A percentile compares a stretch with the other conserved stretches of the same genome.
These are phyloP conservation scores for Coemansia sp. DNA, from an alignment of 192 early-diverging fungal genomes.

Conservation along the genomic window DNA sequence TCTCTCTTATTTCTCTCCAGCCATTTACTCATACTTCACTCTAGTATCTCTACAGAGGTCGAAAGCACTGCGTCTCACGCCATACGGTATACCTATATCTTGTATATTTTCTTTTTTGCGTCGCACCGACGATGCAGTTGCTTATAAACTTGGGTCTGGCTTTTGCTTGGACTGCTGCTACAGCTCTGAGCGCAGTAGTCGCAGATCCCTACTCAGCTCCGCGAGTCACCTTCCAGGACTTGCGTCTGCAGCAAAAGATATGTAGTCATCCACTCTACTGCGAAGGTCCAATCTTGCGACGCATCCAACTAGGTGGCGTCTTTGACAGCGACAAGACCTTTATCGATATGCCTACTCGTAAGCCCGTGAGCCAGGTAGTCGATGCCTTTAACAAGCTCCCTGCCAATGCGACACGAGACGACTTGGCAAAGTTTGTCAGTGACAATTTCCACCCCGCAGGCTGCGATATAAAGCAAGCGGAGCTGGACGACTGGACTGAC, in stretches of 20 bases:
- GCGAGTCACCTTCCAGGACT: slow-evolving; percentile 13
- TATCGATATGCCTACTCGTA: slow-evolving; percentile 71
- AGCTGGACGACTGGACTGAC: slow-evolving; percentile 58
- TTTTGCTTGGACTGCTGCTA: not conserved
- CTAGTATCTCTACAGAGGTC: not conserved
- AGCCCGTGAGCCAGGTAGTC: slow-evolving; percentile 60
- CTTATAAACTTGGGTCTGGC: not conserved
- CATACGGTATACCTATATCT: slow-evolving; percentile 1
- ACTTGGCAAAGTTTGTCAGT: slow-evolving; percentile 62
- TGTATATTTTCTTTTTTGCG: not conserved
- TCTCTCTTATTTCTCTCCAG: not conserved
- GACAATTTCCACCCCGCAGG: slow-evolving; percentile 65
- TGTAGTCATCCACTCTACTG: slow-evolving; percentile 74
- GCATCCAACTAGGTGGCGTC: slow-evolving; percentile 62
- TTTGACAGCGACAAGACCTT: slow-evolving; percentile 75
- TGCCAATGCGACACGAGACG: slow-evolving; percentile 26
- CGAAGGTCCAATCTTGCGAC: slow-evolving; percentile 61
- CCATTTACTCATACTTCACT: slow-evolving; percentile 12
- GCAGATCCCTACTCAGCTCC: slow-evolving; percentile 16
- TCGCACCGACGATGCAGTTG: not conserved
- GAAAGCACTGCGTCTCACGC: not conserved
- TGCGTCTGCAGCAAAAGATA: slow-evolving; percentile 25
- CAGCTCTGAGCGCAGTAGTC: slow-evolving; percentile 3
- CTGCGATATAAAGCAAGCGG: slow-evolving; percentile 55
- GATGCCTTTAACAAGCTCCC: slow-evolving; percentile 57